Evolutionary conservation across 164 flowering plant species (phyloP).

Genomic region (Magnolia officinalis): DNA sequence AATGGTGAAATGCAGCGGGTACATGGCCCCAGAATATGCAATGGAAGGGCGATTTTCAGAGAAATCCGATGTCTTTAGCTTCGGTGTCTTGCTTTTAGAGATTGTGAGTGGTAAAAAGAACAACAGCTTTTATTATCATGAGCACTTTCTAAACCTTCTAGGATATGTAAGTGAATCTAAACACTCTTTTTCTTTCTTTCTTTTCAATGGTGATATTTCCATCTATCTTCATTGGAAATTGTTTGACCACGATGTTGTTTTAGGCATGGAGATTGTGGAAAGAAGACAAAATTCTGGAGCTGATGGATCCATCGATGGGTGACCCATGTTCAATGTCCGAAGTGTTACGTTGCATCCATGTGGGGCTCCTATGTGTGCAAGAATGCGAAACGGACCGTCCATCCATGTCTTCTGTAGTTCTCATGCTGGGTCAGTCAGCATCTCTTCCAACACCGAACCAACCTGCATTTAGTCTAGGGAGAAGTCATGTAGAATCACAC

Average conservation of each 20-base stretch:
- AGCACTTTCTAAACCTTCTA: background rate
- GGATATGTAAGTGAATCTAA: conserved; percentile 9
- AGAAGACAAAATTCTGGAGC: background rate
- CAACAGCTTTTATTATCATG: background rate
- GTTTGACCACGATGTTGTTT: background rate
- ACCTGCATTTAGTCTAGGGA: conserved; percentile 2
- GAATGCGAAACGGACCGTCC: conserved; percentile 5
- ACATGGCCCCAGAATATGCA: conserved; percentile 2
- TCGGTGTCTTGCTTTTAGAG: background rate
- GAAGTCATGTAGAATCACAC: background rate
- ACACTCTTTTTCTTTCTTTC: background rate
- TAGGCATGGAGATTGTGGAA: conserved; percentile 7
- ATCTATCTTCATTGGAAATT: too few species aligned
- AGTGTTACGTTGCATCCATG: conserved; percentile 2
- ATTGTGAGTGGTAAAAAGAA: conserved; percentile 6
- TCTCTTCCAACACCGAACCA: background rate
- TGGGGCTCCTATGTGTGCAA: conserved; percentile 7
- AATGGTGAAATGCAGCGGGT: conserved; percentile 1
- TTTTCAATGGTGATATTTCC: background rate
- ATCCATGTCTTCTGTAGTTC: background rate
- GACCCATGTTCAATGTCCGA: background rate
- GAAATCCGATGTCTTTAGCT: conserved; percentile 4
- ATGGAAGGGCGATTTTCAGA: background rate
- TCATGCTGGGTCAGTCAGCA: conserved; percentile 7
- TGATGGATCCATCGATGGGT: background rate